phyloP scores from a whole-genome alignment of 2,329 filamentous ascomycete species.

The Hirsutella minnesotensis region DNA sequence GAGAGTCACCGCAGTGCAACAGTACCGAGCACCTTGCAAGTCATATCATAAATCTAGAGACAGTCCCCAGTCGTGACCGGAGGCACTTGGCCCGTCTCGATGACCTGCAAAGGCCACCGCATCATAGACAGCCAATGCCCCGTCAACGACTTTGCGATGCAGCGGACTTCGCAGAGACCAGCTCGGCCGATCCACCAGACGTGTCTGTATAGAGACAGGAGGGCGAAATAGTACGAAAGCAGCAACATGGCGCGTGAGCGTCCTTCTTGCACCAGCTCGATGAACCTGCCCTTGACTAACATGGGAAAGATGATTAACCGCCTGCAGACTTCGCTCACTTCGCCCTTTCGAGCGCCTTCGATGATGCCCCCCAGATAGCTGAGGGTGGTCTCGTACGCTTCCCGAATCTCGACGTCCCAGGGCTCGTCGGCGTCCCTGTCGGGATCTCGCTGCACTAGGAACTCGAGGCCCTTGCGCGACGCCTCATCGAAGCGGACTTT shows the following conservation, averaged over 20 bases:
- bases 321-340: constrained; percentile 2
- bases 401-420: constrained; percentile 8
- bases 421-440: constrained; percentile 6
- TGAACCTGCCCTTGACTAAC: constrained; percentile 6
- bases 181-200: constrained; percentile 6
- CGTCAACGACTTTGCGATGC: constrained; percentile 1
- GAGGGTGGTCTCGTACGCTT: constrained; percentile 9
- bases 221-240: constrained; percentile 5
- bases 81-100: constrained; percentile 2
- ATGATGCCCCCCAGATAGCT: constrained; percentile 8
- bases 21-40: too few species aligned
- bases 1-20: neutral
- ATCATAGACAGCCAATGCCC: constrained; percentile 4
- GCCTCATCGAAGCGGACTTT: constrained; percentile 4
- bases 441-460: constrained; percentile 1
- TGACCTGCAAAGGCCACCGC: constrained; percentile 4
- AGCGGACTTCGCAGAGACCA: constrained; percentile 3
- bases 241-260: constrained; percentile 3
- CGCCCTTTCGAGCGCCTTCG: constrained; percentile 1
- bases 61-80: neutral
- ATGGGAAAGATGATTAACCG: constrained; percentile 6
- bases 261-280: constrained; percentile 5
- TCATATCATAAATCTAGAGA: neutral
- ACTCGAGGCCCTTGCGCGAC: constrained; percentile 5
- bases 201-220: constrained; percentile 3